A percentile compares a stretch with the other conserved stretches of the same genome.
Conservation (phyloP, 768 basidiomycete genomes). For the Gloeopeniophorella convolvens region DNA sequence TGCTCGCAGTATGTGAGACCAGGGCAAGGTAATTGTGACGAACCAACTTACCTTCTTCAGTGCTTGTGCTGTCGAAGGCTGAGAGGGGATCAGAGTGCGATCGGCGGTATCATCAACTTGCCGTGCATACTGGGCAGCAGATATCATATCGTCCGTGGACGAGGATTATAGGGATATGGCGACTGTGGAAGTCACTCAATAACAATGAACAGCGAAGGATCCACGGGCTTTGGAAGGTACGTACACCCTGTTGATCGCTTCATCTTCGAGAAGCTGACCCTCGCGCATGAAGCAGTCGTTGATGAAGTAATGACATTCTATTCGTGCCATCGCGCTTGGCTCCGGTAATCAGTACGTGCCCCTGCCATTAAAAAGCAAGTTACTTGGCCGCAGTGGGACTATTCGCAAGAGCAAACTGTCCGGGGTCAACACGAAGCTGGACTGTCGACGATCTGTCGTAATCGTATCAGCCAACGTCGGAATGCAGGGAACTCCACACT, state of each 20-base stretch:
- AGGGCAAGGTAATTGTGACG: background rate
- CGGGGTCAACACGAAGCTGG: too few species aligned
- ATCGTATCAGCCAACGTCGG: too few species aligned
- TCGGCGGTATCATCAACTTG: too few species aligned
- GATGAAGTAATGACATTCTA: constrained; percentile 85
- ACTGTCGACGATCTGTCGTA: too few species aligned
- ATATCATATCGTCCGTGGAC: constrained; percentile 87
- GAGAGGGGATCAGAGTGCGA: background rate
- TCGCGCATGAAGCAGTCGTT: constrained; percentile 91
- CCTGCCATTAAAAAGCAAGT: too few species aligned
- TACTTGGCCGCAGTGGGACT: too few species aligned
- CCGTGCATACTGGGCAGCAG: constrained; percentile 59
- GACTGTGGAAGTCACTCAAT: constrained; percentile 39
- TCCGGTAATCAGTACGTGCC: too few species aligned
- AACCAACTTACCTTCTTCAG: constrained; percentile 55
- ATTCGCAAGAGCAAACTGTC: too few species aligned
- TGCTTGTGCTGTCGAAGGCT: constrained; percentile 75
- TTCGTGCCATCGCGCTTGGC: too few species aligned
- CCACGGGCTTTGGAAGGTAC: background rate
- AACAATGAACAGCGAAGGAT: background rate
- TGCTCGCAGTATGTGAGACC: constrained; percentile 22
- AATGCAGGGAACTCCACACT: too few species aligned
- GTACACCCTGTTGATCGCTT: constrained; percentile 84
- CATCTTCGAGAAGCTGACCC: constrained; percentile 79
- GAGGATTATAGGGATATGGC: constrained; percentile 80